Evolutionary conservation across 768 basidiomycete species (phyloP).

Genomic region (Lyophyllum shimeji): DNA sequence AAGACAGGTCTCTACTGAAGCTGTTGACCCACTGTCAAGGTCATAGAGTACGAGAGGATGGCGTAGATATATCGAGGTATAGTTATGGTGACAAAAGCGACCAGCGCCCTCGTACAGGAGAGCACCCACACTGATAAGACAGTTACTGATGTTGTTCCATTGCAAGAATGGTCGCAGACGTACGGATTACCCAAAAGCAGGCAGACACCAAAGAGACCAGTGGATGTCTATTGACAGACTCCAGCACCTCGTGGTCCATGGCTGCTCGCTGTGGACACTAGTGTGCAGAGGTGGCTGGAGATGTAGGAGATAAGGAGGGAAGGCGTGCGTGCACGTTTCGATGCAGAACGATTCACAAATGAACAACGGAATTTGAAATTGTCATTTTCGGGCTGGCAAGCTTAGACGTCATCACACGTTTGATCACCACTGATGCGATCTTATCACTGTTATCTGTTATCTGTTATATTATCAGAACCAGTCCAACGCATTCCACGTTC

Average conservation of each 20-base stretch:
- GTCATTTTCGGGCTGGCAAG: not conserved
- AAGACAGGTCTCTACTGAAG: not conserved
- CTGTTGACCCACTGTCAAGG: slow-evolving; percentile 62
- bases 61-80: slow-evolving; percentile 78
- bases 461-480: not conserved
- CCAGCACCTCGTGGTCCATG: slow-evolving; percentile 40
- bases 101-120: slow-evolving; percentile 71
- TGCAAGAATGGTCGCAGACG: slow-evolving; percentile 30
- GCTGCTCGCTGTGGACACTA: not conserved
- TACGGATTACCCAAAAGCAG: slow-evolving; percentile 82
- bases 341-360: not conserved
- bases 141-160: slow-evolving; percentile 2
- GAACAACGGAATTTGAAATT: not conserved
- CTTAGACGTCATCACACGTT: slow-evolving; percentile 9
- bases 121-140: slow-evolving; percentile 68
- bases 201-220: slow-evolving; percentile 76
- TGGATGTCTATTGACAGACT: slow-evolving; percentile 55
- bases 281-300: slow-evolving; percentile 7
- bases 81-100: slow-evolving; percentile 81
- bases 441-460: no score
- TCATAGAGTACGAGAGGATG: slow-evolving; percentile 85
- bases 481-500: not conserved
- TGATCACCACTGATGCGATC: not conserved
- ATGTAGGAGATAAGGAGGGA: slow-evolving; percentile 15
- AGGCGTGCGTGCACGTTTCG: not conserved